These are phyloP conservation scores for Coemansia sp. DNA, from an alignment of 192 early-diverging fungal genomes.

Conservation along the genomic window DNA sequence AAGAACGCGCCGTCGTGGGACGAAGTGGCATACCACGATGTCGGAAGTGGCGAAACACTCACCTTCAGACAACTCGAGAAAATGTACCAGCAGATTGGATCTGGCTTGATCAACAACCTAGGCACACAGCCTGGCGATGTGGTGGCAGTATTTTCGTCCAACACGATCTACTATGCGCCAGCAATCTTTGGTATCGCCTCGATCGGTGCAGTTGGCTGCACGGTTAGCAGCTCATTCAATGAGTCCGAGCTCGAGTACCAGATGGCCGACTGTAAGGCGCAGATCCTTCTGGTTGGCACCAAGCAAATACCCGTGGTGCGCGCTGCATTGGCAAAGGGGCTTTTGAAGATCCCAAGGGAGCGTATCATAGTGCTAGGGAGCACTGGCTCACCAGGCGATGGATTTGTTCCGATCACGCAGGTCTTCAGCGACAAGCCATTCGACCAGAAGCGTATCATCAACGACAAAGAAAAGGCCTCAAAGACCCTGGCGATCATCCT, in stretches of 20 bases:
- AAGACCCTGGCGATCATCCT: constrained; percentile 19
- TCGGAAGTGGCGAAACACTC: constrained; percentile 15
- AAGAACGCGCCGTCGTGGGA: constrained; percentile 8
- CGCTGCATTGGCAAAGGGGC: constrained; percentile 7
- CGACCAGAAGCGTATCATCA: constrained; percentile 4
- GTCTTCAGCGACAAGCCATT: constrained; percentile 19
- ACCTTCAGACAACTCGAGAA: constrained; percentile 18
- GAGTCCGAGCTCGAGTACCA: constrained; percentile 71
- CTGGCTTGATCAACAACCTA: constrained; percentile 26
- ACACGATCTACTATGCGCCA: constrained; percentile 32
- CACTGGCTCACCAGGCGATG: constrained; percentile 28
- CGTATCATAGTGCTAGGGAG: constrained; percentile 51
- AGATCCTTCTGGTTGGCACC: constrained; percentile 58
- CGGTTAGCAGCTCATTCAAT: constrained; percentile 51
- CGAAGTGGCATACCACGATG: constrained; percentile 26
- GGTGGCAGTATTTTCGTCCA: constrained; percentile 32
- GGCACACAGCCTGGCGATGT: constrained; percentile 17
- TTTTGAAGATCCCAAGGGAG: constrained; percentile 7
- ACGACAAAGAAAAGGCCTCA: constrained; percentile 21
- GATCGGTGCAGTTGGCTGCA: constrained; percentile 32
- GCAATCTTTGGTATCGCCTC: constrained; percentile 30
- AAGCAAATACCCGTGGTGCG: constrained; percentile 42
- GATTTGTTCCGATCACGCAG: constrained; percentile 30
- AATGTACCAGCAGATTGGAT: constrained; percentile 17
- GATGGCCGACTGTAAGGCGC: constrained; percentile 61